Evolutionary conservation across 2,329 filamentous ascomycete genomes (phyloP).

Genomic region (Hymenoscyphus albidus): DNA sequence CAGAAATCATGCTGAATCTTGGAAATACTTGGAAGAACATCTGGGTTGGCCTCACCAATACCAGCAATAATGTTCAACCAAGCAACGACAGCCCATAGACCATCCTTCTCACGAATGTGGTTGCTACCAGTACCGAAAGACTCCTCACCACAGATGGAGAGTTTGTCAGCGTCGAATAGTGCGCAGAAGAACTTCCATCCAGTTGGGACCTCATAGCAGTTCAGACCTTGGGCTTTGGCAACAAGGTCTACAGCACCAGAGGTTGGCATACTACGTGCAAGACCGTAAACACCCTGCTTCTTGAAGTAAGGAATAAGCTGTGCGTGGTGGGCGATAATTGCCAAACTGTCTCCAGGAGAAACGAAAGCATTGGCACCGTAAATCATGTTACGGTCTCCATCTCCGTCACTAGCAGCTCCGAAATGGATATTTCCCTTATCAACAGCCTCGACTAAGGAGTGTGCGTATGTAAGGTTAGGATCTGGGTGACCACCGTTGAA

Average conservation of each 20-base stretch:
- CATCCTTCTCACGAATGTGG: slow-evolving; percentile 99
- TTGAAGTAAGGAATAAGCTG: slow-evolving; percentile 97
- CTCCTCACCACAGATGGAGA: slow-evolving; percentile 98
- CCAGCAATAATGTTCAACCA: slow-evolving; percentile 99
- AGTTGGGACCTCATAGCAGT: slow-evolving; percentile 94
- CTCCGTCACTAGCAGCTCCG: slow-evolving; percentile 91
- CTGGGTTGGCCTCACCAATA: slow-evolving; percentile 76
- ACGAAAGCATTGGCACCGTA: slow-evolving; percentile 97
- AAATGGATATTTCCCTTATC: slow-evolving; percentile 92
- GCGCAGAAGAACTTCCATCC: slow-evolving; percentile 99
- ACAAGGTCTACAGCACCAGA: slow-evolving; percentile 94
- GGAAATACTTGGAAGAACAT: slow-evolving; percentile 83
- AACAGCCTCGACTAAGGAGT: slow-evolving; percentile 89
- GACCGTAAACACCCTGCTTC: slow-evolving; percentile 91
- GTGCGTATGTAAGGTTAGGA: slow-evolving; percentile 95
- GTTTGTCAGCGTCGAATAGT: slow-evolving; percentile 88
- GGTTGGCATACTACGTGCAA: slow-evolving; percentile 96
- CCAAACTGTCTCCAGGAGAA: slow-evolving; percentile 92
- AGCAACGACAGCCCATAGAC: slow-evolving; percentile 92
- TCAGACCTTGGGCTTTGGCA: slow-evolving; percentile 86
- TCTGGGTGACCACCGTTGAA: slow-evolving; percentile 97
- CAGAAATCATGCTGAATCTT: slow-evolving; percentile 98
- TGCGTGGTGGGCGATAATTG: slow-evolving; percentile 96
- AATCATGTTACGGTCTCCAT: slow-evolving; percentile 99
- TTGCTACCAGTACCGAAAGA: slow-evolving; percentile 97